These are phyloP conservation scores for Heliamphora exappendiculata DNA, from an alignment of 148 eudicot genomes.

Conservation along the genomic window DNA sequence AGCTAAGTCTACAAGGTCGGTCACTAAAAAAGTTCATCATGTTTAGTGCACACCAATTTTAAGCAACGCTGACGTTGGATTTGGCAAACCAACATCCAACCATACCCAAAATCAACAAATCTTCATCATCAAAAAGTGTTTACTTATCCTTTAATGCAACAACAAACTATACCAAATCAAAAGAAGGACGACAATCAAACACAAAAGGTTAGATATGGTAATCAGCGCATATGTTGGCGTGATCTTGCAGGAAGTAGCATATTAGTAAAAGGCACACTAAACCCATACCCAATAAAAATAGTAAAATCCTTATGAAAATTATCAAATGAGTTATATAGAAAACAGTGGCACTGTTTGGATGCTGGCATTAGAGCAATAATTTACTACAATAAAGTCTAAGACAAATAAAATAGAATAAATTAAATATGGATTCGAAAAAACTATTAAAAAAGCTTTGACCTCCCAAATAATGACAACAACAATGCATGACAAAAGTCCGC, in stretches of 20 bases:
- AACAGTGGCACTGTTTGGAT: not conserved
- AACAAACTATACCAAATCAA: not conserved
- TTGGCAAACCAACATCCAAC: conserved; percentile 3
- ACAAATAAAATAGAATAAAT: not conserved
- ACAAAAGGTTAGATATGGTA: conserved; percentile 6
- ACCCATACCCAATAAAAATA: not conserved
- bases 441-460: not conserved
- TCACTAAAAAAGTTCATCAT: not conserved
- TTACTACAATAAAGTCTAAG: not conserved
- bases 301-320: not conserved
- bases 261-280: not conserved
- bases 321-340: not conserved
- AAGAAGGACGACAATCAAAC: not conserved
- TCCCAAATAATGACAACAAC: not conserved
- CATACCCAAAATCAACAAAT: not conserved
- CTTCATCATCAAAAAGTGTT: not conserved
- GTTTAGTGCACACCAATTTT: not conserved
- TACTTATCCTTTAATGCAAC: not conserved
- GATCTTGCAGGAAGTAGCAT: not conserved
- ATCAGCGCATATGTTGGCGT: not conserved
- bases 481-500: not conserved
- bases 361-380: not conserved
- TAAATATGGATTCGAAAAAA: not conserved
- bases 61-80: not conserved
- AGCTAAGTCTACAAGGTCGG: not conserved